A percentile compares a stretch with the other conserved stretches of the same genome.
Evolutionary conservation across 2,329 filamentous ascomycete species (phyloP).

Genomic region (Ophiostoma sp.): DNA sequence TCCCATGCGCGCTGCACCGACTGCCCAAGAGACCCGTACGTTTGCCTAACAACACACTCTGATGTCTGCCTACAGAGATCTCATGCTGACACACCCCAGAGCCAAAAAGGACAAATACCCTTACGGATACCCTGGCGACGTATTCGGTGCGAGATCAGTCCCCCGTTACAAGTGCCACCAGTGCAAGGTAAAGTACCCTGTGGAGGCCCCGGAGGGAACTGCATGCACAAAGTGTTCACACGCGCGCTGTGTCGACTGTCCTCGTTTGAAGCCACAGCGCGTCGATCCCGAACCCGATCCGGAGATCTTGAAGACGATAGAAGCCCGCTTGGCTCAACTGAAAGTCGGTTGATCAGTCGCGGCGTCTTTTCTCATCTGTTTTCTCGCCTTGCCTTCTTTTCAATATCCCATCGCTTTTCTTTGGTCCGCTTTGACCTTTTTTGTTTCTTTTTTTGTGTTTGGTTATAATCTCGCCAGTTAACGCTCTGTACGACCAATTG

Average conservation of each 20-base stretch:
- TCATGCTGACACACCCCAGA: conserved; percentile 34
- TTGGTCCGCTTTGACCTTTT: not conserved
- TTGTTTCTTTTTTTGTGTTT: not conserved
- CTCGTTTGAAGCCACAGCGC: conserved; percentile 53
- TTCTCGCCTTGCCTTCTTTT: not conserved
- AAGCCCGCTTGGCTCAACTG: conserved; percentile 48
- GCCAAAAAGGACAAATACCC: conserved; percentile 65
- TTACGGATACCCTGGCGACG: conserved; percentile 63
- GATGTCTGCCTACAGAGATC: not conserved
- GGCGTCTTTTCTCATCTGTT: not conserved
- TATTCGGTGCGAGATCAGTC: conserved; percentile 46
- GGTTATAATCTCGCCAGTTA: not conserved
- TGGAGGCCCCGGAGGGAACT: conserved; percentile 45
- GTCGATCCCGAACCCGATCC: conserved; percentile 58
- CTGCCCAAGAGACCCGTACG: conserved; percentile 75
- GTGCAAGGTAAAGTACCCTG: conserved; percentile 55
- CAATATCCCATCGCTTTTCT: not conserved
- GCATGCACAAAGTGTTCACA: conserved; percentile 57
- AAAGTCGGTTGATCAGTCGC: conserved; percentile 30
- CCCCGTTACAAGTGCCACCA: conserved; percentile 56
- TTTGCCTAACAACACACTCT: not conserved
- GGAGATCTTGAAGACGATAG: conserved; percentile 52
- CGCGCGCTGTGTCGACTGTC: conserved; percentile 54
- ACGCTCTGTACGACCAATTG: not conserved
- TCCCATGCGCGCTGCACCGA: conserved; percentile 69